Percentiles rank a stretch among this genome's conserved stretches.
phyloP scores from a whole-genome alignment of 306 rosid genomes.

The Citrullus mucosospermus region DNA sequence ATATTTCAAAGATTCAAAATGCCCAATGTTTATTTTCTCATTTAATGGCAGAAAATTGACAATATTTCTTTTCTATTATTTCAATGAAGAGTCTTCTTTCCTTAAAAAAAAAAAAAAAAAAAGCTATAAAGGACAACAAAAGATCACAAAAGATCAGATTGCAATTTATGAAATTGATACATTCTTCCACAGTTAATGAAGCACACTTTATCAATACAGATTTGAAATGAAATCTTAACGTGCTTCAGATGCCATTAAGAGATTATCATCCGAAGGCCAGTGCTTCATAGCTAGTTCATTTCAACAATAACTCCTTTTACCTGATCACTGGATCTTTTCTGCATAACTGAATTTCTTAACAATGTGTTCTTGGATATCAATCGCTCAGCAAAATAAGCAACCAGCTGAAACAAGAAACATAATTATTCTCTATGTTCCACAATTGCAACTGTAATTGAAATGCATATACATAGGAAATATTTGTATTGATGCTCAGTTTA shows the following conservation, averaged over 20 bases:
- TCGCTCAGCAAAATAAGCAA: constrained; percentile 60
- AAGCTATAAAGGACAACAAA: neutral
- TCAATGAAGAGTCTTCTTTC: too few relatives aligned
- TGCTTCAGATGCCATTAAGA: neutral
- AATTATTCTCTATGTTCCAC: neutral
- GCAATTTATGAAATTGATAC: neutral
- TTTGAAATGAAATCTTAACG: neutral
- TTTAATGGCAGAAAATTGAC: neutral
- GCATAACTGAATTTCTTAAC: constrained; percentile 63
- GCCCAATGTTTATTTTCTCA: neutral
- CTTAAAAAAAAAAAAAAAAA: too few relatives aligned
- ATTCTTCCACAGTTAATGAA: neutral
- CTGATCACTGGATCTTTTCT: constrained; percentile 51
- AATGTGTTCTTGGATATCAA: constrained; percentile 53
- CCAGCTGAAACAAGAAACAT: constrained; percentile 42
- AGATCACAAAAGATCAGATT: neutral
- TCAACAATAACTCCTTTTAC: constrained; percentile 18
- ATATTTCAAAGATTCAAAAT: neutral
- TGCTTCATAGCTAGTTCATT: neutral
- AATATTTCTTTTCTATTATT: too few relatives aligned
- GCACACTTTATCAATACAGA: neutral
- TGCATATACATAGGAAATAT: neutral
- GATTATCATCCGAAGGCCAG: neutral
- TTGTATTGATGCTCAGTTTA: neutral
- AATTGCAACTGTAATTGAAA: neutral